These are phyloP conservation scores for Rubus parviflorus DNA, from an alignment of 306 rosid species.

Conservation along the genomic window DNA sequence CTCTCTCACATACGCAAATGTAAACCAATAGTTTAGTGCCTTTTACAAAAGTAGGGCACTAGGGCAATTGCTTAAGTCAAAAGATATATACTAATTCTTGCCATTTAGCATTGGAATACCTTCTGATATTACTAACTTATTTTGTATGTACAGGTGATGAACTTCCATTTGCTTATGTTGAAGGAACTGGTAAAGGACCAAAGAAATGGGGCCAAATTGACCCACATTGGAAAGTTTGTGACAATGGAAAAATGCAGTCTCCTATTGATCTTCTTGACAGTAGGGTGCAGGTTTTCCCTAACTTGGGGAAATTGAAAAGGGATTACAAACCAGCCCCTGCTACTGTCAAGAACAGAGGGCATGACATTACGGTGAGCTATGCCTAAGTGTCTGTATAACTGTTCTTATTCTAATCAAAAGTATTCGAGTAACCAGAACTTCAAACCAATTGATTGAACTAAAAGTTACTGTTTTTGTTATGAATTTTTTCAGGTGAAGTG, in stretches of 20 bases:
- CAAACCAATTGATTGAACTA: not conserved
- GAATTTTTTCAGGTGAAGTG: constrained; percentile 50
- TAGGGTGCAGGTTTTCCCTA: constrained; percentile 38
- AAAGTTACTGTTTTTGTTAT: not conserved
- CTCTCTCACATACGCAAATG: not conserved
- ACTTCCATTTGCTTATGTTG: constrained; percentile 36
- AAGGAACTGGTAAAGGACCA: constrained; percentile 63
- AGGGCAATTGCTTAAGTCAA: not conserved
- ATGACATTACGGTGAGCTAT: constrained; percentile 52
- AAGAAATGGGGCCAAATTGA: constrained; percentile 59
- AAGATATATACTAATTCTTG: not conserved
- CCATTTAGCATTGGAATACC: not conserved
- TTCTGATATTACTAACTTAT: not conserved
- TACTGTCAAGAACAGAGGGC: constrained; percentile 62
- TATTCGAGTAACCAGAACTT: not conserved
- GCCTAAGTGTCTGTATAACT: not conserved
- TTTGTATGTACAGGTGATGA: constrained; percentile 42
- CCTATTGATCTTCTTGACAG: constrained; percentile 62
- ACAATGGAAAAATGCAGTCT: constrained; percentile 63
- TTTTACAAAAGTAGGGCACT: not conserved
- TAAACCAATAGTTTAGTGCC: not conserved
- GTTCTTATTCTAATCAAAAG: not conserved
- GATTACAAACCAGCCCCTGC: constrained; percentile 63
- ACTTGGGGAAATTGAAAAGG: constrained; percentile 49
- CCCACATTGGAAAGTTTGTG: constrained; percentile 65